Percentiles rank a stretch among this genome's conserved stretches.
These are phyloP conservation scores for Plantago major DNA, from an alignment of 257 asterid species.

Conservation along the genomic window DNA sequence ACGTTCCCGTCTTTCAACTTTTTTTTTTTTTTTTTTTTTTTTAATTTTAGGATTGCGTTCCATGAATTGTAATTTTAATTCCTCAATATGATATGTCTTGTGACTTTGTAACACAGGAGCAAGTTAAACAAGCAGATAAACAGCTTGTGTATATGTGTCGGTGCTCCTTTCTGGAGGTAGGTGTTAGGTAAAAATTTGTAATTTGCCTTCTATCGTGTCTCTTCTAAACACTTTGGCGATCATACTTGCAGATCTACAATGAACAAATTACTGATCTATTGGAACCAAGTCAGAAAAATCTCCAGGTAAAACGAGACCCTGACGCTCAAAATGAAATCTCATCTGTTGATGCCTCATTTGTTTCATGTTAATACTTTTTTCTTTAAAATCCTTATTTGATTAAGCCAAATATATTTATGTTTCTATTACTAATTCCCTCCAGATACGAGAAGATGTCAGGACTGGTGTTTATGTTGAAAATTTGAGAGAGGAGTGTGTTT, in stretches of 20 bases:
- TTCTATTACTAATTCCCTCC: conserved; percentile 16
- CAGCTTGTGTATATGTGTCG: conserved; percentile 85
- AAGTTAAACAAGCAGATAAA: conserved; percentile 73
- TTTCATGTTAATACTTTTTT: background rate
- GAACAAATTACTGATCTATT: conserved; percentile 96
- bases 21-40: no score
- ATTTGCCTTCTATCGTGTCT: conserved; percentile 5
- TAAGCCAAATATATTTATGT: no score
- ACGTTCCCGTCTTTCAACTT: conserved; percentile 10
- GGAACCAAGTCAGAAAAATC: conserved; percentile 92
- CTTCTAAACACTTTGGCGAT: conserved; percentile 15
- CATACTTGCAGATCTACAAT: conserved; percentile 74
- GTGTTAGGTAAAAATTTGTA: conserved; percentile 11
- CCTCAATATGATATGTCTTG: background rate
- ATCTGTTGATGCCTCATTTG: conserved; percentile 10
- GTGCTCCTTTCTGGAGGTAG: conserved; percentile 97
- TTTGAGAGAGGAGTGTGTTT: conserved; percentile 86
- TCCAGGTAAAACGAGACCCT: conserved; percentile 54
- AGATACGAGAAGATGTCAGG: conserved; percentile 93
- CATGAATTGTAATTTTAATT: conserved; percentile 9
- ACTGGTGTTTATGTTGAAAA: conserved; percentile 96
- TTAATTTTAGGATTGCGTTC: conserved; percentile 3
- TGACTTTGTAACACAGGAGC: conserved; percentile 60
- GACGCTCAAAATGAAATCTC: conserved; percentile 10
- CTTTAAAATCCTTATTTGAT: background rate